phyloP scores from a whole-genome alignment of 208 protist genomes.

The Tritrichomonas musculus region DNA sequence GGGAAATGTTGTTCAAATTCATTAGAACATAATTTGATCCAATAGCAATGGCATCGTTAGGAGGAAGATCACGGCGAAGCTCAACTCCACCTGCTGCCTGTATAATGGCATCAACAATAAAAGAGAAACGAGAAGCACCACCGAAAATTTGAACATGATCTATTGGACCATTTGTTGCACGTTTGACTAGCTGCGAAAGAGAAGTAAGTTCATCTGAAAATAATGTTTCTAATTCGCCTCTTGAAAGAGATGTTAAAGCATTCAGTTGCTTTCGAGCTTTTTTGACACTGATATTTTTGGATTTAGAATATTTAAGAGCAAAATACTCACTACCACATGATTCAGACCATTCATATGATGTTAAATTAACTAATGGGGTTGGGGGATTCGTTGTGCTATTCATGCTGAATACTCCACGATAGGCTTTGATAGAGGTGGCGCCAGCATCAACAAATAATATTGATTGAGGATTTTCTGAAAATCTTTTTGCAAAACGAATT shows the following conservation, averaged over 20 bases:
- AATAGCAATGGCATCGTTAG: neutral
- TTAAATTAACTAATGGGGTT: neutral
- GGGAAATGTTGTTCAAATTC: too few species aligned
- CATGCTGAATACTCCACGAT: neutral
- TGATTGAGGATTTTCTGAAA: neutral
- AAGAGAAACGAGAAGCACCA: neutral
- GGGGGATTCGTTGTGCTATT: neutral
- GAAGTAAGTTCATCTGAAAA: neutral
- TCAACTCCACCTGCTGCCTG: neutral
- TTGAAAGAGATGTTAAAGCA: neutral
- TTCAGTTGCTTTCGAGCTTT: neutral
- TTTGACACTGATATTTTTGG: neutral
- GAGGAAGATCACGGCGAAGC: neutral
- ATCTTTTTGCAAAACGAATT: neutral
- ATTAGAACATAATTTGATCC: neutral
- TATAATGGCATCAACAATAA: neutral
- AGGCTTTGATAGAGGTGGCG: neutral
- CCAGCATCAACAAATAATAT: neutral
- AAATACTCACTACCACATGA: neutral
- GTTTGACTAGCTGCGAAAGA: neutral
- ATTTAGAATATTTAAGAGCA: neutral
- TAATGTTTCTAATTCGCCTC: neutral
- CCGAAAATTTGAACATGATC: neutral
- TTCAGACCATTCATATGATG: neutral
- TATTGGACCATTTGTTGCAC: neutral